Evolutionary conservation across 2,329 filamentous ascomycete species (phyloP), one percentile per base, ranked within the genome.

Genomic region (Exophiala phaeomuriformis): DNA sequence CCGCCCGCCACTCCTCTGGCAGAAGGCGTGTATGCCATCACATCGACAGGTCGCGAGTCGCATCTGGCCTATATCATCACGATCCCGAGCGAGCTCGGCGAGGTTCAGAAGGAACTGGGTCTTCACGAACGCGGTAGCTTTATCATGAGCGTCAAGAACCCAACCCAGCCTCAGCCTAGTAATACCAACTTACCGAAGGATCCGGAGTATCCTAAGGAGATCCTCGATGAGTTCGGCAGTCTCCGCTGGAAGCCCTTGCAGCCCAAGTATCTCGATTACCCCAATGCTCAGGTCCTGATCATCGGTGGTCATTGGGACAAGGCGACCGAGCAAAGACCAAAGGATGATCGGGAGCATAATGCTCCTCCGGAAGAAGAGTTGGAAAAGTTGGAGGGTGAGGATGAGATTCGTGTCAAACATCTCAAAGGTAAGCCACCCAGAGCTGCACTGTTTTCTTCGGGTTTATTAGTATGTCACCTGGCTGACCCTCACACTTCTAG

Each of bases 21-120:
- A 0, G 89, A 95, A 67, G 90, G 90, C 0, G 82, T 95, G 0
- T 95, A 95, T 63, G 85, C 85, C 0, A 83, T 95, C 49, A 88
- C 85, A 0, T 81, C 79, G 2, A 88, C 84, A 0, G 82, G 82
- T 1, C 75, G 83, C 0, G 80, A 85, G 45, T 87, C 83, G 1
- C 89, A 95, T 63, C 74, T 96, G 5, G 86, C 79, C 0, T 95
- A 95, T 64, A 79, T 90, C 54, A 72, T 90, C 45, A 95, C 88
- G 0, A 77, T 91, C 30, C 88, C 89, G 0, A 72, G 78, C 2
- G 72, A 86, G 54, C 66, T 87, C 1, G 84, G 83, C 1, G 80
- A 88, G 47, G 77, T 93, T 0, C 89, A 95, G 68, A 75, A 80
- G 37, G 83, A 88, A 52, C 76, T 95, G 8, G 89, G 90, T 0